Conservation (phyloP, 1,139 yeast genomes). For the Suhomyces terraborum region DNA sequence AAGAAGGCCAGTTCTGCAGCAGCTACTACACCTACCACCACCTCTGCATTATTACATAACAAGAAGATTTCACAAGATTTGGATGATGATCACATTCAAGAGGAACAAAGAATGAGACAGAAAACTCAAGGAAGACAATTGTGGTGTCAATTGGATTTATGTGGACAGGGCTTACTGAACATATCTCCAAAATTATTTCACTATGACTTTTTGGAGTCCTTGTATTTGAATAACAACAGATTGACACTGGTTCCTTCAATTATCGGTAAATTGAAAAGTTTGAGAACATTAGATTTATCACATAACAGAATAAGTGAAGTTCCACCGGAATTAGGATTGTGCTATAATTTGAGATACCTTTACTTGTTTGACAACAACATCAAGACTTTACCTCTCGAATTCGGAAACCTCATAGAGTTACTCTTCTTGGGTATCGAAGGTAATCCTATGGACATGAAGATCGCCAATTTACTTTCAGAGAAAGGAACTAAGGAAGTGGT, state of each 20-base stretch:
- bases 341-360: slow-evolving; percentile 77
- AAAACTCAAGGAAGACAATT: slow-evolving; percentile 74
- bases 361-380: slow-evolving; percentile 88
- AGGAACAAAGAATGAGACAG: slow-evolving; percentile 71
- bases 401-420: slow-evolving; percentile 83
- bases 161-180: slow-evolving; percentile 81
- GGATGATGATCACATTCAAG: slow-evolving; percentile 78
- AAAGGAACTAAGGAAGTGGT: slow-evolving; percentile 87
- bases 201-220: slow-evolving; percentile 81
- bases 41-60: slow-evolving; percentile 56
- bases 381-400: slow-evolving; percentile 72
- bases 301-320: slow-evolving; percentile 69
- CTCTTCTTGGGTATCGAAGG: slow-evolving; percentile 93
- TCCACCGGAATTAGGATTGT: slow-evolving; percentile 81
- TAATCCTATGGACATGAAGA: slow-evolving; percentile 71
- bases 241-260: slow-evolving; percentile 68
- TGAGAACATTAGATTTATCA: slow-evolving; percentile 84
- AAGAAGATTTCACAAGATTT: slow-evolving; percentile 56
- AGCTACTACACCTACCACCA: slow-evolving; percentile 33
- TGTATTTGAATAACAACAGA: slow-evolving; percentile 86
- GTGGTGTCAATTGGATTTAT: slow-evolving; percentile 93
- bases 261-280: slow-evolving; percentile 66
- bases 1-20: slow-evolving; percentile 20
- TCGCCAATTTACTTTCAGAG: slow-evolving; percentile 69
- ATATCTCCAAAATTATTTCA: slow-evolving; percentile 75